A percentile compares a stretch with the other conserved stretches of the same genome.
phyloP scores from a whole-genome alignment of 441 rosid genomes.

The Pelargonium citronellum region DNA sequence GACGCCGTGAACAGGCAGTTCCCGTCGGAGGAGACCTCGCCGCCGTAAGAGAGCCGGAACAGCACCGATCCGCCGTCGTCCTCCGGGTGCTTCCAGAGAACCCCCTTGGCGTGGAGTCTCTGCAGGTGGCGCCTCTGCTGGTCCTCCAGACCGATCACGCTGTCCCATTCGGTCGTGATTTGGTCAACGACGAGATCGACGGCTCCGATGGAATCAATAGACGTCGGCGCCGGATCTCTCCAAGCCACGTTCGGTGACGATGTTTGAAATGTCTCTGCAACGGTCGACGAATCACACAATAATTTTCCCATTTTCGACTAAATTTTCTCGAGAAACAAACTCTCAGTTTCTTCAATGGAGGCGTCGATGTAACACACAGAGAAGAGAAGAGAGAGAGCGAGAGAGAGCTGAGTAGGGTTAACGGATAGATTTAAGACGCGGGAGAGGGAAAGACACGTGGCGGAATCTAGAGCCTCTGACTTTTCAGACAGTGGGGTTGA shows the following conservation, averaged over 20 bases:
- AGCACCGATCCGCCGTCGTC: constrained; percentile 47
- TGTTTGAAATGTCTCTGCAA: constrained; percentile 38
- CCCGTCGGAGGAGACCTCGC: constrained; percentile 86
- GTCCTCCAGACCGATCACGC: constrained; percentile 76
- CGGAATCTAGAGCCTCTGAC: constrained; percentile 13
- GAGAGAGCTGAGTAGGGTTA: constrained; percentile 16
- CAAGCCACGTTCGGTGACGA: constrained; percentile 51
- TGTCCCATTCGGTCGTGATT: constrained; percentile 50
- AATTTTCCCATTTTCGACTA: constrained; percentile 63
- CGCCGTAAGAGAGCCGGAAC: constrained; percentile 76
- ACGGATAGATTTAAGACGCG: constrained; percentile 20
- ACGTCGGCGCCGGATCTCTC: constrained; percentile 42
- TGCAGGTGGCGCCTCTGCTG: constrained; percentile 69
- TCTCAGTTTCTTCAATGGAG: constrained; percentile 23
- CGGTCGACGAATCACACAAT: constrained; percentile 60
- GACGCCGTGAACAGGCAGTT: constrained; percentile 87
- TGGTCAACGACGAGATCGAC: constrained; percentile 43
- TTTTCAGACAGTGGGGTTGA: constrained; percentile 20
- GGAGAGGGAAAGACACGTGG: constrained; percentile 39
- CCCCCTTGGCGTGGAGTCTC: constrained; percentile 67
- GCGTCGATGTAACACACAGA: neutral
- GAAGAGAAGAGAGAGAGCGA: constrained; percentile 19
- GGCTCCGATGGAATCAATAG: constrained; percentile 27
- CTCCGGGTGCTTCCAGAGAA: constrained; percentile 74
- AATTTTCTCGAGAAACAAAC: neutral